Evolutionary conservation across 2,329 filamentous ascomycete genomes (phyloP), one percentile per base, ranked within the genome.

Genomic region (Fusarium concolor): DNA sequence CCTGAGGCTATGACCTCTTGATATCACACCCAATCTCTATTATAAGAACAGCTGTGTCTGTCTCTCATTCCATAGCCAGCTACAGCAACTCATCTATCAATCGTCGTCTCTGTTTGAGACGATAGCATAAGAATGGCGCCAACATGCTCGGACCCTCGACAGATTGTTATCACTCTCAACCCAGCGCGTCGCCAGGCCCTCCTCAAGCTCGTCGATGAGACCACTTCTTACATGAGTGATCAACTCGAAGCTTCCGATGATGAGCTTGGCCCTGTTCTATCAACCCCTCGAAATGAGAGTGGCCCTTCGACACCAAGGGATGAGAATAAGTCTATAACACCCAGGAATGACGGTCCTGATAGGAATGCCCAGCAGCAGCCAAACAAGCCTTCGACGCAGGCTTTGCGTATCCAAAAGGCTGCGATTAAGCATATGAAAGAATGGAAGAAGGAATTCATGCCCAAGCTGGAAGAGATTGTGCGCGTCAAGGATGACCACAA

Each of bases 391-490:
- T 72, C 74, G 17, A 65, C 70, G 10, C 63, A 78, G 50, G 75
- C 77, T 2, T 56, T 75, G 14, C 67, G 72, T 7, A 75, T 86
- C 15, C 79, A 84, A 22, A 76, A 74, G 26, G 87, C 87, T 7
- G 88, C 91, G 2, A 77, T 96, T 14, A 81, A 84, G 42, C 87
- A 92, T 73, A 92, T 94, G 72, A 89, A 93, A 65, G 86, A 89
- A n/a, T 97, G 94, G 94, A 84, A 89, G 60, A 85, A 87, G 26
- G 85, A 88, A 31, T 89, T 95, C 2, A 82, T 94, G n/a, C 80
- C 84, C 18, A 87, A 90, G 43, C 83, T 97, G 1, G 89, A 88
- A 46, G 90, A 95, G 70, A 86, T 93, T 5, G 79, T 89, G 14
- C 82, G 86, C 14, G 79, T 82, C 4, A 78, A 83, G 12, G 84